Base-by-base conservation (phyloP, 495 filamentous ascomycete species). In the Penicillium flavigenum region DNA sequence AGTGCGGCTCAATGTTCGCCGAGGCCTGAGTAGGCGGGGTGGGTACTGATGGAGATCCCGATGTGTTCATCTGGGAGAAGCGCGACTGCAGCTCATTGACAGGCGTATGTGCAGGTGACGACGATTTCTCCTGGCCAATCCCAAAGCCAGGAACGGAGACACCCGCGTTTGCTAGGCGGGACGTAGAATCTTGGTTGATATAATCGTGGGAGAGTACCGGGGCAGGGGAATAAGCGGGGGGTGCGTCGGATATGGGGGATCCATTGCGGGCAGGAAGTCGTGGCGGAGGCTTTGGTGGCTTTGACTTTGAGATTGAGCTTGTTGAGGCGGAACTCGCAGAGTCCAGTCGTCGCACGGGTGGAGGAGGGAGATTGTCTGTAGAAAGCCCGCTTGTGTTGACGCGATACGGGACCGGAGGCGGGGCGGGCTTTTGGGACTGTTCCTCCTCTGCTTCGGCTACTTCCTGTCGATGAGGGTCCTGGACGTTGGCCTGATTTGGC, bases 61-160 rank as follows among this genome's bases (percentile, higher is more conserved):
- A 55, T 63, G 73, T 71, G 52, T 71, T 71, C 72, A 90, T 74
- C 31, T 77, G 79, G 1, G 83, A 78, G 66, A 92, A 89, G 22
- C 85, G 80, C 17, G 83, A 82, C 64, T 90, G 85, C 5, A 95
- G 76, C 56, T 89, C 85, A 60, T 79, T 81, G 5, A 90, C 63
- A 39, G 84, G 82, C 2, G 68, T 56, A n/a, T 59, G 39, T 14
- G 48, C 36, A 2, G 50, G 48, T 2, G 56, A 54, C 32, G 52
- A 29, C 20, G 24, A 65, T 47, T 49, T 53, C 24, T 53, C 59
- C 50, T 53, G 59, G 20, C 85, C 86, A 58, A 96, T 95, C 16
- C 88, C 88, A 42, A 96, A 77, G 0, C 81, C 89, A 1, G 93
- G 90, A 3, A 97, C 91, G 0, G 86, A 89, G 43, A 96, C 79